Conservation (phyloP, 352 stramenopile genomes). For the Nothophytophthora sp. region DNA sequence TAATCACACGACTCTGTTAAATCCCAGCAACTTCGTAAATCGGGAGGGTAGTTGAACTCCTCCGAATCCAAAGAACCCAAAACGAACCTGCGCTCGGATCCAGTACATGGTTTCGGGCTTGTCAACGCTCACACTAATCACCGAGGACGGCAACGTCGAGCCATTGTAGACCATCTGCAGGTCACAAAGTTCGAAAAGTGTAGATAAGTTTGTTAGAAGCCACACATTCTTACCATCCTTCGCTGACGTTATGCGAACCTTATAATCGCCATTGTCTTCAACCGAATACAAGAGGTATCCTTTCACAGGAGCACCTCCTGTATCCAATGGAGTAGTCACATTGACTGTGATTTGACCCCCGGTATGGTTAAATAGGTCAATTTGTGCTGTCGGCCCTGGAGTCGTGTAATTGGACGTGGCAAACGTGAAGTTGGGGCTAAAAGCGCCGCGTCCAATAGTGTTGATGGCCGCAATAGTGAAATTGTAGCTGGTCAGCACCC, state of each 20-base stretch:
- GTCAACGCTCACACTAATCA: slow-evolving; percentile 36
- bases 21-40: neutral
- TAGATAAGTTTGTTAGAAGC: neutral
- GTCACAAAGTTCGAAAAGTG: no score
- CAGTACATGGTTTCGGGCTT: slow-evolving; percentile 36
- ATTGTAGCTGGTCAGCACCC: slow-evolving; percentile 25
- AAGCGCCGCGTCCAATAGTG: slow-evolving; percentile 23
- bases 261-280: neutral
- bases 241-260: slow-evolving; percentile 15
- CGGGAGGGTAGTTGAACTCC: no score
- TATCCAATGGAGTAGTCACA: slow-evolving; percentile 35
- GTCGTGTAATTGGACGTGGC: slow-evolving; percentile 41
- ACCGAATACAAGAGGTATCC: slow-evolving; percentile 29
- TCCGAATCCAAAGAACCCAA: neutral
- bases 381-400: slow-evolving; percentile 24
- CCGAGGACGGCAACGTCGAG: slow-evolving; percentile 11
- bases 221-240: neutral
- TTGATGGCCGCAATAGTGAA: slow-evolving; percentile 50
- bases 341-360: slow-evolving; percentile 45
- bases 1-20: neutral
- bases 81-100: slow-evolving; percentile 39
- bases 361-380: slow-evolving; percentile 33
- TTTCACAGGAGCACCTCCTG: slow-evolving; percentile 35
- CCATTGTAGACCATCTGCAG: slow-evolving; percentile 32
- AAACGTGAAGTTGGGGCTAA: slow-evolving; percentile 7